Conservation (phyloP, 176 grass and related monocot genomes). For the Carex cristatella region DNA sequence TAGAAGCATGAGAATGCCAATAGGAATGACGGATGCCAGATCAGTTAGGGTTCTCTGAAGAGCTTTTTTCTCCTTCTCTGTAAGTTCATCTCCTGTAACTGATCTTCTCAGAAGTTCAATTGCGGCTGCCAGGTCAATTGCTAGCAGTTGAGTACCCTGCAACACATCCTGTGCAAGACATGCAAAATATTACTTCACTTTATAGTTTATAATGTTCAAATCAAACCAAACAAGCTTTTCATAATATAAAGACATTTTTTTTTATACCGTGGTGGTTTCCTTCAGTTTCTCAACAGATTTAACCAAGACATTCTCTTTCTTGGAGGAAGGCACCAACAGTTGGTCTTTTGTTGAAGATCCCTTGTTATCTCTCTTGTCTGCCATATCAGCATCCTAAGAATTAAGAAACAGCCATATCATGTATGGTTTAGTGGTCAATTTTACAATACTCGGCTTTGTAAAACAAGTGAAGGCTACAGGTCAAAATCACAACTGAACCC, state of each 20-base stretch:
- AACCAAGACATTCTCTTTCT: conserved; percentile 74
- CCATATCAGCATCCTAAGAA: conserved; percentile 42
- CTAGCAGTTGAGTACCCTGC: conserved; percentile 91
- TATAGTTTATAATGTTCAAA: conserved; percentile 13
- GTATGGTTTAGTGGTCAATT: conserved; percentile 12
- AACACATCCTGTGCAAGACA: conserved; percentile 60
- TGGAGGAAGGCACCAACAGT: conserved; percentile 30
- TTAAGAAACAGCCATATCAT: not conserved
- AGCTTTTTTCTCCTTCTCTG: conserved; percentile 93
- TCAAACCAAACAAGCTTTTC: not conserved
- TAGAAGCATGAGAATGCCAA: conserved; percentile 98
- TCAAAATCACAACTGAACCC: not conserved
- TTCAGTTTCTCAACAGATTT: conserved; percentile 94
- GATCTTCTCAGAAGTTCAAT: conserved; percentile 73
- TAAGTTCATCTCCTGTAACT: conserved; percentile 89
- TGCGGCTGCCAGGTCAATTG: conserved; percentile 84
- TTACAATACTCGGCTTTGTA: not conserved
- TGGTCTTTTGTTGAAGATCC: conserved; percentile 15
- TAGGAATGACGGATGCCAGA: conserved; percentile 95
- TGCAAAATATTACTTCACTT: conserved; percentile 15
- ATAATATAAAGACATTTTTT: conserved; percentile 17
- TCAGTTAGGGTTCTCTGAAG: conserved; percentile 98
- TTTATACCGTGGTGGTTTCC: conserved; percentile 69
- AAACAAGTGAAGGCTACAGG: not conserved
- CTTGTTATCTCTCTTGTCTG: conserved; percentile 30